Percentiles rank a stretch among this genome's conserved stretches.
phyloP scores from a whole-genome alignment of 768 basidiomycete genomes.

The Wakefieldia striispora region DNA sequence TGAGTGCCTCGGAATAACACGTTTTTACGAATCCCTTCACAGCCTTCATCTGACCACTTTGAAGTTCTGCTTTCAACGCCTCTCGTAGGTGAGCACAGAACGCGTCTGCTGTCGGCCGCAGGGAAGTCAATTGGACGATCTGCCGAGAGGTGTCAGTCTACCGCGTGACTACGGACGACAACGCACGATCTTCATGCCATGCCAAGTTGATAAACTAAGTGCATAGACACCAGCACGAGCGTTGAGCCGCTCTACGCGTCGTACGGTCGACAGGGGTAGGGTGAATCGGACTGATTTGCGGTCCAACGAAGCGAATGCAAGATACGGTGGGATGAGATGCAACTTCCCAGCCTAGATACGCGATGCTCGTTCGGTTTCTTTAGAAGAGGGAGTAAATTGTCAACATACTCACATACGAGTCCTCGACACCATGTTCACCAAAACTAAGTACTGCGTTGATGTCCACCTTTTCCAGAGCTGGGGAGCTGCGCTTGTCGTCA shows the following conservation, averaged over 20 bases:
- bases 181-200: conserved; percentile 85
- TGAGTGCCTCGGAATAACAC: conserved; percentile 90
- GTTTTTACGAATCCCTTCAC: conserved; percentile 90
- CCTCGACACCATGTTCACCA: conserved; percentile 75
- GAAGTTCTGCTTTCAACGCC: conserved; percentile 84
- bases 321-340: conserved; percentile 83
- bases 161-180: neutral
- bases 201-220: conserved; percentile 92
- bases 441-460: conserved; percentile 88
- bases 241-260: conserved; percentile 91
- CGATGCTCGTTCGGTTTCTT: neutral
- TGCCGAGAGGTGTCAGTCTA: conserved; percentile 26
- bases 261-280: conserved; percentile 86
- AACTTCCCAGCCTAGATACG: conserved; percentile 78
- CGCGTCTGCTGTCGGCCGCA: conserved; percentile 88
- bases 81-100: conserved; percentile 90
- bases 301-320: conserved; percentile 89
- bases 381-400: neutral
- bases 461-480: conserved; percentile 70
- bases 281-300: conserved; percentile 90
- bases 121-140: conserved; percentile 91
- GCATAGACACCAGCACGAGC: conserved; percentile 94
- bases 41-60: conserved; percentile 89
- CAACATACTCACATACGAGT: conserved; percentile 76
- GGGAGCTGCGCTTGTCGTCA: conserved; percentile 25